Base-by-base conservation (phyloP, 768 basidiomycete species). In the Cyclocybe cylindracea region DNA sequence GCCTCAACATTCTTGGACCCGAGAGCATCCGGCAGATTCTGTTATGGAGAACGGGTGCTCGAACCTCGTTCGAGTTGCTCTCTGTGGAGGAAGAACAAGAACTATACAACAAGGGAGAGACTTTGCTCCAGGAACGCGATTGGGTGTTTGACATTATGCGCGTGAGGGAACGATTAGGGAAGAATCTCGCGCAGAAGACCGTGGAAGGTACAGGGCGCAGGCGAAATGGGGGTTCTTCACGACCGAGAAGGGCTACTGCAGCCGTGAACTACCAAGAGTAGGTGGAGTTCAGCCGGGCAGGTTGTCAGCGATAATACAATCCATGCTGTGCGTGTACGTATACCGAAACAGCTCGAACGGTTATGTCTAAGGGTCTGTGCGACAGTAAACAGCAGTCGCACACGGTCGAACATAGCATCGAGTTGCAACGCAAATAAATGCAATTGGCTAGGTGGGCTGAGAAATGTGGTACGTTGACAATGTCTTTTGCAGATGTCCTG, bases 11-110 rank as follows among this genome's bases (percentile, higher is more conserved):
- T 31, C 78, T 92, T 9, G 74, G 90, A 4, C 86, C 84, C 2
- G 89, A 90, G 65, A 77, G 85, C 3, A 73, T 88, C 37, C 71
- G 85, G 39, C 90, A 92, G 60, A 73, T 92, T 7, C 71, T 89
- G n/a, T 68, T 90, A 10, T 91, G 88, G 86, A 81, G 87, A 9
- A 70, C 70, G 11, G 87, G 85, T 1, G 66, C 77, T 34, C 86
- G 90, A 24, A 75, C 65, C 1, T 76, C 78, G 0, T 38, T 73
- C 5, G 69, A 72, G 4, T 67, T 89, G 8, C 75, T 87, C 9
- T 66, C 79, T 2, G 60, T 63, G 0, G 72, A 73, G 34, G 83
- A 87, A 45, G 90, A 92, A 66, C 64, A 70, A 54, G 66, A 64
- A 44, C 61, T 92, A 16, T 82, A 83, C 58, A 66, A 70, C 14